Evolutionary conservation across 768 basidiomycete species (phyloP).

Genomic region (Mycena leptocephala): DNA sequence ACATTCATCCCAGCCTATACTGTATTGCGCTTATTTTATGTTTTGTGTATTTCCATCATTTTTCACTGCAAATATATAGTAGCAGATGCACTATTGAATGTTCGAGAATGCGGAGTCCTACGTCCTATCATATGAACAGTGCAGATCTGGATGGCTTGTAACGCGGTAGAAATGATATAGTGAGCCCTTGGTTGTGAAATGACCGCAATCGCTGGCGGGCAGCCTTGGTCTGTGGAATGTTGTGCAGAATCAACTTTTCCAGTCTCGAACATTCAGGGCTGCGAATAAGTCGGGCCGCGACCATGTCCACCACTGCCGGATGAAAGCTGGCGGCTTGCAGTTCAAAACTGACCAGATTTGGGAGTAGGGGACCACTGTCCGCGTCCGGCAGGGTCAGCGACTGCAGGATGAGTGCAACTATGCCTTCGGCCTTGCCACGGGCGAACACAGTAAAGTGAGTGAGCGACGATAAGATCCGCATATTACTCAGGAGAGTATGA

Average conservation of each 20-base stretch:
- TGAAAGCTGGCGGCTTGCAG: constrained; percentile 18
- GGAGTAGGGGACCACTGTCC: neutral
- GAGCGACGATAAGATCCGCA: constrained; percentile 4
- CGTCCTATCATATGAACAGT: constrained; percentile 5
- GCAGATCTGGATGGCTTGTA: neutral
- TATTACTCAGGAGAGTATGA: constrained; percentile 4
- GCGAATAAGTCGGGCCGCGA: constrained; percentile 4
- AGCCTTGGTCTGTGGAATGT: neutral
- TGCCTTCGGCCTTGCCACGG: neutral
- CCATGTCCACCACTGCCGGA: constrained; percentile 16
- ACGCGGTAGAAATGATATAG: neutral
- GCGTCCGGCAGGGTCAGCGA: neutral
- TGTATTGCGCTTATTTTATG: neutral
- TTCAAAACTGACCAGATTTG: constrained; percentile 9
- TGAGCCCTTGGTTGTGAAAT: neutral
- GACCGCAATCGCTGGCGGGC: neutral
- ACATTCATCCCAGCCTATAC: neutral
- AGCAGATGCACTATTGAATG: too few species aligned
- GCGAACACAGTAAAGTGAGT: constrained; percentile 6
- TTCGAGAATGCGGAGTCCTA: too few species aligned
- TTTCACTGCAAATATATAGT: neutral
- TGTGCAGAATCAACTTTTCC: neutral
- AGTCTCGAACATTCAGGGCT: neutral
- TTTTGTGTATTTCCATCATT: neutral
- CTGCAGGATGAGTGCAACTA: constrained; percentile 7